Evolutionary conservation across 192 early-diverging fungal genomes (phyloP).

Genomic region (Fimicolochytrium jonesii): DNA sequence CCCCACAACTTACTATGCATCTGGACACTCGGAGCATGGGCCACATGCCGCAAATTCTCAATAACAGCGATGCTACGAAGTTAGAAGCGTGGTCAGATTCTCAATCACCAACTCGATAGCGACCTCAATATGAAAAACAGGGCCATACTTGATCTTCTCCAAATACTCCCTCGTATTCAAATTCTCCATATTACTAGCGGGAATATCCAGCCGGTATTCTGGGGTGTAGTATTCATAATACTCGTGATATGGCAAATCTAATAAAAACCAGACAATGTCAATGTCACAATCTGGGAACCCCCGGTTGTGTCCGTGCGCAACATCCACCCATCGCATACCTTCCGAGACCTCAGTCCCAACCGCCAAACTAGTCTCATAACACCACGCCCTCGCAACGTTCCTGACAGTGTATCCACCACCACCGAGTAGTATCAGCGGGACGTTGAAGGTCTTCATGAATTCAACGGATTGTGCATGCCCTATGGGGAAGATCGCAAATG

Average conservation of each 20-base stretch:
- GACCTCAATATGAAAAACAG: too few species aligned
- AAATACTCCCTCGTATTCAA: constrained; percentile 86
- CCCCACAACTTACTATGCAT: constrained; percentile 61
- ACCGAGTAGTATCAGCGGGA: constrained; percentile 89
- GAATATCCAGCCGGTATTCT: constrained; percentile 60
- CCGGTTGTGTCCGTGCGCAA: too few species aligned
- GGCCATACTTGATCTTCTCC: constrained; percentile 70
- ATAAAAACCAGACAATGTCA: constrained; percentile 2
- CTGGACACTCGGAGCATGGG: constrained; percentile 92
- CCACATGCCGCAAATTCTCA: constrained; percentile 84
- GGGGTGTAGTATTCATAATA: constrained; percentile 62
- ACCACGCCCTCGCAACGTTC: constrained; percentile 93
- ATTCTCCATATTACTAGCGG: constrained; percentile 79
- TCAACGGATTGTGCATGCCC: constrained; percentile 92
- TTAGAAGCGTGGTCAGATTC: too few species aligned
- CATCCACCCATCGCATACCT: constrained; percentile 37
- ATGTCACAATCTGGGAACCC: background rate
- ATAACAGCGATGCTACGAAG: constrained; percentile 50
- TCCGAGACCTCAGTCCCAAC: constrained; percentile 68
- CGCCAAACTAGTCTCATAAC: constrained; percentile 84
- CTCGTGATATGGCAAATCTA: constrained; percentile 62
- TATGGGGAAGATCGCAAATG: constrained; percentile 31
- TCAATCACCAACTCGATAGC: background rate
- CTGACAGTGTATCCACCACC: constrained; percentile 91
- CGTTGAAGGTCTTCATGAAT: constrained; percentile 87